phyloP scores from a whole-genome alignment of 768 basidiomycete genomes.

The Pleurotus giganteus region DNA sequence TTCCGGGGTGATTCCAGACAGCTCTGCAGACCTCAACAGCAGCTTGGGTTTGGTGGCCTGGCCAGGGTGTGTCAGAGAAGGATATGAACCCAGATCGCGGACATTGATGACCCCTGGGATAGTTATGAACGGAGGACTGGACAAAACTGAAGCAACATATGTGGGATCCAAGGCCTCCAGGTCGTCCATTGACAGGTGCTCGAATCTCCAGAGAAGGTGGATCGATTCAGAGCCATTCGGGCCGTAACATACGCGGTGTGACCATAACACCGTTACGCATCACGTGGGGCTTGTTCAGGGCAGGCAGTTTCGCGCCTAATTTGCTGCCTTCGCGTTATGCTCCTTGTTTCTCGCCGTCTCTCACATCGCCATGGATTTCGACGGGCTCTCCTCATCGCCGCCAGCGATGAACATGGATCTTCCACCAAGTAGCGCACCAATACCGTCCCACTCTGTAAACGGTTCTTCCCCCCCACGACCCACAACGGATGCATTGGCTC shows the following conservation, averaged over 20 bases:
- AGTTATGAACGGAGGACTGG: constrained; percentile 65
- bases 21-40: constrained; percentile 68
- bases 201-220: constrained; percentile 13
- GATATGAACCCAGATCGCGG: constrained; percentile 67
- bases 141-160: constrained; percentile 63
- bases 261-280: constrained; percentile 10
- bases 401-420: constrained; percentile 49
- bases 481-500: constrained; percentile 50
- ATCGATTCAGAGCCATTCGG: not conserved
- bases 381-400: constrained; percentile 54
- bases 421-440: constrained; percentile 47
- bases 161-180: constrained; percentile 65
- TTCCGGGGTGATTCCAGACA: constrained; percentile 67
- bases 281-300: constrained; percentile 11
- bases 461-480: constrained; percentile 38
- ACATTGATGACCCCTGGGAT: constrained; percentile 76
- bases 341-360: constrained; percentile 12
- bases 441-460: constrained; percentile 30
- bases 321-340: constrained; percentile 27
- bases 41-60: constrained; percentile 55
- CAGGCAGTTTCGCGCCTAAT: constrained; percentile 14
- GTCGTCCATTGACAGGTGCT: constrained; percentile 35
- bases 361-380: constrained; percentile 48
- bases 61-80: constrained; percentile 43
- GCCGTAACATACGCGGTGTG: constrained; percentile 5